Evolutionary conservation across 305 asterid species (phyloP).

Genomic region (Fraxinus paxiana): DNA sequence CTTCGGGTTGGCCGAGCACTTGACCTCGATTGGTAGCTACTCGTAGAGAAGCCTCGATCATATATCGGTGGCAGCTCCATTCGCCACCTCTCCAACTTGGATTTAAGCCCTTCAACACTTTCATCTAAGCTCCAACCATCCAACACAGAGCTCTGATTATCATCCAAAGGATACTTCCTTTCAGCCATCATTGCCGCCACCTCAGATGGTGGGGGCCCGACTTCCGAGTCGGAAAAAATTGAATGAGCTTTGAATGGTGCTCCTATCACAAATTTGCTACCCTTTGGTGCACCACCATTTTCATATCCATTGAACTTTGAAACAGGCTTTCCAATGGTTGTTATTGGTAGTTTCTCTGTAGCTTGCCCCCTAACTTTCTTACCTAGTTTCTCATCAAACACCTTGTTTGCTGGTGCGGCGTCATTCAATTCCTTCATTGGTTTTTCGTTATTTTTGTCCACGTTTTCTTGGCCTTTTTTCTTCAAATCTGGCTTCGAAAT

Average conservation of each 20-base stretch:
- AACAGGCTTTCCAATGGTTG: conserved; percentile 29
- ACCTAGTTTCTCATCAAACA: conserved; percentile 28
- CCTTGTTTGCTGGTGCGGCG: conserved; percentile 12
- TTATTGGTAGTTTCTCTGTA: conserved; percentile 21
- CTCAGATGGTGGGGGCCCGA: conserved; percentile 84
- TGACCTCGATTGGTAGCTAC: conserved; percentile 42
- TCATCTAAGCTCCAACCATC: conserved; percentile 92
- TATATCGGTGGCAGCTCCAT: conserved; percentile 71
- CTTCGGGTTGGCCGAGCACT: conserved; percentile 31
- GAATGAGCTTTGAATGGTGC: conserved; percentile 39
- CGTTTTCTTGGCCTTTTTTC: not conserved
- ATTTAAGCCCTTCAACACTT: conserved; percentile 72
- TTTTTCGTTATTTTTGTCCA: conserved; percentile 6
- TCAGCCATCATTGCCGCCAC: conserved; percentile 67
- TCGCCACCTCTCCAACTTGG: conserved; percentile 87
- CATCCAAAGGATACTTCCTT: conserved; percentile 50
- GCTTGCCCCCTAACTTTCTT: not conserved
- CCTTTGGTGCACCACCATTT: conserved; percentile 23
- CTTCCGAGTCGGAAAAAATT: conserved; percentile 60
- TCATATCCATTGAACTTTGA: conserved; percentile 27
- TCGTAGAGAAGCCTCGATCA: conserved; percentile 45
- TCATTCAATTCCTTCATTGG: conserved; percentile 7
- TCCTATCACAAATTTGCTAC: conserved; percentile 26
- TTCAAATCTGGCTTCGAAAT: not conserved
- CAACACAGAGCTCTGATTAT: conserved; percentile 64